A percentile compares a stretch with the other conserved stretches of the same genome.
Conservation (phyloP, 208 protist genomes). For the Wallacemonas sp. region DNA sequence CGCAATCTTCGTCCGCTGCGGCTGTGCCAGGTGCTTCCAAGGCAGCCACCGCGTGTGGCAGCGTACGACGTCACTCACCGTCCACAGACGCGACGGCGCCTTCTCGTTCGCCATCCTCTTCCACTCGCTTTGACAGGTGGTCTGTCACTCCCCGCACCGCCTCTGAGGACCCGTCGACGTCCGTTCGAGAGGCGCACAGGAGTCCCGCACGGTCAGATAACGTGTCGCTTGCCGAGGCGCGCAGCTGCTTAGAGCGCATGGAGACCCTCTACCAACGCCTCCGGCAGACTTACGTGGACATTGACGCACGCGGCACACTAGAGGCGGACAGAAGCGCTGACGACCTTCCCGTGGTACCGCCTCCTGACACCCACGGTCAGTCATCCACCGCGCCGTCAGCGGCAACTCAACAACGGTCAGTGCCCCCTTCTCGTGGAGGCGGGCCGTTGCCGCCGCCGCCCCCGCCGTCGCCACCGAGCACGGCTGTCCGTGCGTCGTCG, state of each 20-base stretch:
- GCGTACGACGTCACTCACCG: too few species aligned
- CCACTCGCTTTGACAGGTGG: too few species aligned
- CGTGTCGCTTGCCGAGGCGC: conserved; percentile 15
- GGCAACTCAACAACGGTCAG: background rate
- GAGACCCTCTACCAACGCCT: conserved; percentile 56
- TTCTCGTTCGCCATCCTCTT: too few species aligned
- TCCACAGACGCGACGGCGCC: too few species aligned
- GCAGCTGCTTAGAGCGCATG: conserved; percentile 43
- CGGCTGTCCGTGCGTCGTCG: conserved; percentile 12
- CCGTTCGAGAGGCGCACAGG: too few species aligned
- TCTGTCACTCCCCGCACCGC: too few species aligned
- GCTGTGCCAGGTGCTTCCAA: too few species aligned
- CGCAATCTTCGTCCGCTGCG: background rate
- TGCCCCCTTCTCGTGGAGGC: background rate
- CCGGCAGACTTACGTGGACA: conserved; percentile 42
- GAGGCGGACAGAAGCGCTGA: too few species aligned
- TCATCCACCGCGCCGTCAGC: background rate
- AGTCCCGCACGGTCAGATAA: too few species aligned
- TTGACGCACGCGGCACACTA: background rate
- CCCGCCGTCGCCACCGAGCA: background rate
- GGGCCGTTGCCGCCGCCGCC: background rate
- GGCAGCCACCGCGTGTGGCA: too few species aligned
- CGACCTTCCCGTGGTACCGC: too few species aligned
- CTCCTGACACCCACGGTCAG: background rate
- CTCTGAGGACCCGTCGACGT: too few species aligned